Percentiles rank a stretch among this genome's conserved stretches.
Evolutionary conservation across 2,329 filamentous ascomycete species (phyloP).

Genomic region (Lecanicillium sp.): DNA sequence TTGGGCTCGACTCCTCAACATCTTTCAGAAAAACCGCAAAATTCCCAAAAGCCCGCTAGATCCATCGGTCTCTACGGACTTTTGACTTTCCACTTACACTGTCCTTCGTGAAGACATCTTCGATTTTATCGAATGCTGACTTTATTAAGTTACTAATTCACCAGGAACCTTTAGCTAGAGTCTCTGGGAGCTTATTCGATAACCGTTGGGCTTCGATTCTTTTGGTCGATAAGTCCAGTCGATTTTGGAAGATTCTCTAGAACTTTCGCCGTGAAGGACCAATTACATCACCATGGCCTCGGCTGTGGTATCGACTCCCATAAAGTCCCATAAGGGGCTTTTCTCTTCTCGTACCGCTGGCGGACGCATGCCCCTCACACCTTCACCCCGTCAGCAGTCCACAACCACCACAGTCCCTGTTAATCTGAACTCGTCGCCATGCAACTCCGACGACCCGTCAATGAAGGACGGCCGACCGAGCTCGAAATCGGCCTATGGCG

Average conservation of each 20-base stretch:
- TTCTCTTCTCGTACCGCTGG: slow-evolving; percentile 90
- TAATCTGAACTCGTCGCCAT: slow-evolving; percentile 62
- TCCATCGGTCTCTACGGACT: slow-evolving; percentile 1
- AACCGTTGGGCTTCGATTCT: slow-evolving; percentile 26
- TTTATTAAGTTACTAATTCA: slow-evolving; percentile 35
- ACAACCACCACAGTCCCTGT: slow-evolving; percentile 38
- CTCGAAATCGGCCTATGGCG: slow-evolving; percentile 69
- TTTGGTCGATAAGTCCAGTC: slow-evolving; percentile 37
- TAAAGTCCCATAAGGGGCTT: slow-evolving; percentile 89
- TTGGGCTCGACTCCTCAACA: slow-evolving; percentile 14
- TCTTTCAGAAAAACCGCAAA: slow-evolving; percentile 15
- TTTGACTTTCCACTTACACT: no score
- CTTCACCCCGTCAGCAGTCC: slow-evolving; percentile 69
- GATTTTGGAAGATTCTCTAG: slow-evolving; percentile 22
- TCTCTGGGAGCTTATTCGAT: slow-evolving; percentile 50
- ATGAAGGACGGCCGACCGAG: slow-evolving; percentile 42
- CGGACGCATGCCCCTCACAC: slow-evolving; percentile 88
- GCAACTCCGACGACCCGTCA: slow-evolving; percentile 58
- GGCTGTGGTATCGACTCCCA: slow-evolving; percentile 73
- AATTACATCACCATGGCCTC: slow-evolving; percentile 64
- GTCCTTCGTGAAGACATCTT: slow-evolving; percentile 33
- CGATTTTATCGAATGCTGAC: slow-evolving; percentile 38
- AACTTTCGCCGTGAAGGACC: slow-evolving; percentile 8
- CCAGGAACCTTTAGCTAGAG: slow-evolving; percentile 52
- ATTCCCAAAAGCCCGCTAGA: slow-evolving; percentile 22